Conservation (phyloP, 495 filamentous ascomycete genomes). For the Neurospora sp. region DNA sequence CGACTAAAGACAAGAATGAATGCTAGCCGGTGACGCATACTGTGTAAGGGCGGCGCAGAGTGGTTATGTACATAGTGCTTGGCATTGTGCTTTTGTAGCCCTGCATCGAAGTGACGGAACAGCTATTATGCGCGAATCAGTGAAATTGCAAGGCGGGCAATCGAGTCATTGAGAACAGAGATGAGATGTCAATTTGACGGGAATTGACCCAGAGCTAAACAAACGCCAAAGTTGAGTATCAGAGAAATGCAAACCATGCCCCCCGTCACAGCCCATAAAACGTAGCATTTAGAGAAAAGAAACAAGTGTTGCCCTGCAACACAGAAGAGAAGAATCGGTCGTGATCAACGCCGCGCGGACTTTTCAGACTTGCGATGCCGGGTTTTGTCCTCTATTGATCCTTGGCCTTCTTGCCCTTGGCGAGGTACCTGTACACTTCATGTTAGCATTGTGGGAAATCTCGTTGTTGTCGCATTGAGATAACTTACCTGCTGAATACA, state of each 20-base stretch:
- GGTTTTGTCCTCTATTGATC: constrained; percentile 12
- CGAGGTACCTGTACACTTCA: constrained; percentile 20
- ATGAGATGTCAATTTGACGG: background rate
- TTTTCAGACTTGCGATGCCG: background rate
- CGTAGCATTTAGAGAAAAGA: background rate
- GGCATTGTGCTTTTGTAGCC: background rate
- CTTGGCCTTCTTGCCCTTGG: constrained; percentile 33
- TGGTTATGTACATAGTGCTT: background rate
- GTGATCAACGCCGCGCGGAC: background rate
- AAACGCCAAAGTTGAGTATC: background rate
- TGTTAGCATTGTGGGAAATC: background rate
- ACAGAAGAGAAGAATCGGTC: constrained; percentile 1
- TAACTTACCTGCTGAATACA: constrained; percentile 28
- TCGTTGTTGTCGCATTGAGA: background rate
- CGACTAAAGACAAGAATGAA: background rate
- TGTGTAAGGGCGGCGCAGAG: background rate
- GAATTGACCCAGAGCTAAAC: background rate
- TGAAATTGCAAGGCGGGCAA: background rate
- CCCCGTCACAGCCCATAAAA: background rate
- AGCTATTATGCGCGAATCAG: background rate
- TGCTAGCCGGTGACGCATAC: background rate
- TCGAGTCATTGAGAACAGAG: background rate
- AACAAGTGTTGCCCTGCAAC: background rate
- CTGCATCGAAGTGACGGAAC: background rate
- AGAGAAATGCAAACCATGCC: background rate